Evolutionary conservation across 768 basidiomycete species (phyloP), one percentile per base, ranked within the genome.

Genomic region (Tephrocybe rancida): DNA sequence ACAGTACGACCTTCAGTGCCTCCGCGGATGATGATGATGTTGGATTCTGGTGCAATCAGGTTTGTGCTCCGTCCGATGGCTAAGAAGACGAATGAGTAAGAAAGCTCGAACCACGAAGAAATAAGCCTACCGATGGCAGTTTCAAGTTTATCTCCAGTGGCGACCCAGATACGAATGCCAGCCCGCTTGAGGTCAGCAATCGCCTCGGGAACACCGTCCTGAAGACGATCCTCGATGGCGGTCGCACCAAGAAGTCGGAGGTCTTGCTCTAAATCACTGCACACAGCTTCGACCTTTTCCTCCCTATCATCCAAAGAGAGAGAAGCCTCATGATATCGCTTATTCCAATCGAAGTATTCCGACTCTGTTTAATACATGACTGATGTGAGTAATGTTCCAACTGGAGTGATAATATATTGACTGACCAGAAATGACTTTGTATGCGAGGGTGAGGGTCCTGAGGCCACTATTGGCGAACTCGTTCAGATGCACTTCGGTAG

Each of bases 111-210:
- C 24, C 21, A 21, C 18, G 29, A 26, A 13, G 44, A 46, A 34
- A 48, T 13, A 2, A 16, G 66, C 79, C 34, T 63, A 90, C 90
- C 91, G 47, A 98, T 94, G 29, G 95, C 95, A 32, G 96, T 98
- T 71, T 98, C 96, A n/a, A 98, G 80, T 73, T 99, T 98, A 74
- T 99, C 97, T 19, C 97, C 97, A 0, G 97, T 99, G 9, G 94
- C 92, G 18, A 99, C 97, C 97, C 97, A 99, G 42, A 99, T 74
- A 73, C 97, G 98, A 73, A 98, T 98, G 0, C 97, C 97, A 1
- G 97, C 96, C 22, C 85, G 78, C 72, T 98, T 98, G 13, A 99
- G 79, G 64, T 98, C 95, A 3, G 90, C 91, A 61, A 98, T 98
- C 1, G 96, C 83, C 66, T 98, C 95, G 2, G 97, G 96, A 3